Evolutionary conservation across 1,284 basidiomycete genomes (phyloP).

Genomic region (Puccinia polysora): DNA sequence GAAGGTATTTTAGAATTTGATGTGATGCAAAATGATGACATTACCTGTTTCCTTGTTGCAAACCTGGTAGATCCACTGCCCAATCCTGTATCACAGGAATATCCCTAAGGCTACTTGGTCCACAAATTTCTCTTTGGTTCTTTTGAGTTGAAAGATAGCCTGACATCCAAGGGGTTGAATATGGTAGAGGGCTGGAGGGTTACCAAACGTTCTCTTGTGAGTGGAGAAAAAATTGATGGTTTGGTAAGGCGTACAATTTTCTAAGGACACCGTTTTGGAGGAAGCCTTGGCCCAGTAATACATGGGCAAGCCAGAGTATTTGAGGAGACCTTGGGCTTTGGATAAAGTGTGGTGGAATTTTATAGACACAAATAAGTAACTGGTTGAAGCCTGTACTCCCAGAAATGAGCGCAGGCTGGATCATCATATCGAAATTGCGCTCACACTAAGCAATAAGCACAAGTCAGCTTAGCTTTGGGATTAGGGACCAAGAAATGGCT

Average conservation of each 20-base stretch:
- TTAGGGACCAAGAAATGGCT: too few relatives aligned
- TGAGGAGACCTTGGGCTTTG: slow-evolving; percentile 49
- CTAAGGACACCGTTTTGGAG: slow-evolving; percentile 51
- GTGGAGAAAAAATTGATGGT: background rate
- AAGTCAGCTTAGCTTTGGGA: too few relatives aligned
- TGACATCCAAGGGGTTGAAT: background rate
- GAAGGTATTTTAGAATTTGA: background rate
- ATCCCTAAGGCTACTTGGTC: background rate
- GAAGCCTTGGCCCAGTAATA: slow-evolving; percentile 53
- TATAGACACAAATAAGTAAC: too few relatives aligned
- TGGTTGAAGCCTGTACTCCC: too few relatives aligned
- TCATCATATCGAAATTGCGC: too few relatives aligned
- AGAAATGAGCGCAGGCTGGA: too few relatives aligned
- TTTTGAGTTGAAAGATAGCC: background rate
- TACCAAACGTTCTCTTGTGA: background rate
- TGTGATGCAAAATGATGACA: background rate
- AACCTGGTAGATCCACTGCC: background rate
- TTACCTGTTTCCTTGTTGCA: background rate
- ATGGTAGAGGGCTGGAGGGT: background rate
- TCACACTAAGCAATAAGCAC: too few relatives aligned
- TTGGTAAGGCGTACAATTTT: slow-evolving; percentile 50
- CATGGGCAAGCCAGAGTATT: slow-evolving; percentile 48
- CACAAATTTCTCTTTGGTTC: background rate
- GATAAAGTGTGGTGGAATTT: slow-evolving; percentile 51
- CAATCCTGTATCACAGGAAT: background rate